Percentiles rank a stretch among this genome's conserved stretches.
These are phyloP conservation scores for Cladobotryum protrusum DNA, from an alignment of 2,329 filamentous ascomycete genomes.

Conservation along the genomic window DNA sequence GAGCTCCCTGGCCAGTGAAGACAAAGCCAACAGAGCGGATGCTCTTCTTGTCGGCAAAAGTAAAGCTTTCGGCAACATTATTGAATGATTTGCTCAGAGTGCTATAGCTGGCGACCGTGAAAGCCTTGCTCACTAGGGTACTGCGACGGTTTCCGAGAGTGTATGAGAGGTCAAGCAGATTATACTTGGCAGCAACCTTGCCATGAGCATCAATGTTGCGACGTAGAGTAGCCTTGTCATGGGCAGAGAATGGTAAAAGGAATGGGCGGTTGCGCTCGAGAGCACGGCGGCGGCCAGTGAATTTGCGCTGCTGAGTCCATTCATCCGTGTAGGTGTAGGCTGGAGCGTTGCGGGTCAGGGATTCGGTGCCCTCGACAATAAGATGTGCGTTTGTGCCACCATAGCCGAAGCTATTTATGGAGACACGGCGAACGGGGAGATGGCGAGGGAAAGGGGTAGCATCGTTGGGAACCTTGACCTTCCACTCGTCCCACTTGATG, in stretches of 20 bases:
- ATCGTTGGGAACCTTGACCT: conserved; percentile 2
- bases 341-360: conserved; percentile 1
- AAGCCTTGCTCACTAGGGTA: not conserved
- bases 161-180: conserved; percentile 2
- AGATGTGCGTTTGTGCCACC: conserved; percentile 11
- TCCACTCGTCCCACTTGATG: not conserved
- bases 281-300: not conserved
- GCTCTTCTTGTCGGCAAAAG: not conserved
- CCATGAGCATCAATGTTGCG: conserved; percentile 1
- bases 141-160: conserved; percentile 4
- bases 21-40: conserved; percentile 9
- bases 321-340: not conserved
- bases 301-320: not conserved
- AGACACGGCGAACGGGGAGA: conserved; percentile 2
- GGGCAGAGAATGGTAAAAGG: conserved; percentile 4
- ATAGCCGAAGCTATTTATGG: conserved; percentile 8
- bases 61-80: not conserved
- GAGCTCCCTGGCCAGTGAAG: conserved; percentile 21
- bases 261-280: not conserved
- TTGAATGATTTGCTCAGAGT: not conserved
- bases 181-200: conserved; percentile 1
- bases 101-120: not conserved
- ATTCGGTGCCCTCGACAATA: conserved; percentile 8
- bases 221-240: conserved; percentile 3
- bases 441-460: conserved; percentile 1